Conservation (phyloP, 257 asterid genomes). For the Pogostemon cablin region DNA sequence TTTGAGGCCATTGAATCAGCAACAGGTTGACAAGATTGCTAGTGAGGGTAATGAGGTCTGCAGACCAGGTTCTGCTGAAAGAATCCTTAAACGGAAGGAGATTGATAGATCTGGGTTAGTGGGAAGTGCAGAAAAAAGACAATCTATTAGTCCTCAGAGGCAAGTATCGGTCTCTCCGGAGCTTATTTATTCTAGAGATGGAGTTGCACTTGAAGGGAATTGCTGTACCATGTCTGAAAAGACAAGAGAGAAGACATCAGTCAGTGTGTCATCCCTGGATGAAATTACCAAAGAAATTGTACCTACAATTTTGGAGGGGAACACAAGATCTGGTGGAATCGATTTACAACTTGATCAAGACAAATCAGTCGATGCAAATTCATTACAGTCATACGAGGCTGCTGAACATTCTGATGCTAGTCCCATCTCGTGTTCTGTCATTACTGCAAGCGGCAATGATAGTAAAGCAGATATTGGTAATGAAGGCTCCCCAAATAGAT, state of each 20-base stretch:
- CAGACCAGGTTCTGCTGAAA: slow-evolving; percentile 52
- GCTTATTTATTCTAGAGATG: slow-evolving; percentile 42
- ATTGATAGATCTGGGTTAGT: slow-evolving; percentile 44
- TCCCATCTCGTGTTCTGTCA: slow-evolving; percentile 30
- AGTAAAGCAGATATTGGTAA: slow-evolving; percentile 32
- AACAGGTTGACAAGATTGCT: slow-evolving; percentile 43
- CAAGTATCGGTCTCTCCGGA: slow-evolving; percentile 66
- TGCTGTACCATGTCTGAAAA: slow-evolving; percentile 33
- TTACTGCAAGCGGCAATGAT: slow-evolving; percentile 28
- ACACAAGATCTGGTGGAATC: slow-evolving; percentile 16
- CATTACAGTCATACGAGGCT: slow-evolving; percentile 25
- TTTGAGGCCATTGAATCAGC: slow-evolving; percentile 50
- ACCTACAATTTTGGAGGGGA: slow-evolving; percentile 18
- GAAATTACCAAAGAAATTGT: slow-evolving; percentile 20
- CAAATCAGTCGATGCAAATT: slow-evolving; percentile 24
- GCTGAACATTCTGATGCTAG: slow-evolving; percentile 43
- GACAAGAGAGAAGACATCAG: slow-evolving; percentile 30
- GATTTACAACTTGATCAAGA: slow-evolving; percentile 30
- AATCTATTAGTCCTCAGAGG: slow-evolving; percentile 58
- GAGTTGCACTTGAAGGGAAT: slow-evolving; percentile 38
- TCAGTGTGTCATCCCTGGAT: slow-evolving; percentile 25
- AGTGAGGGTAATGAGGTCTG: slow-evolving; percentile 44
- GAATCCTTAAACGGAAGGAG: slow-evolving; percentile 58
- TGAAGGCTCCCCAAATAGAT: slow-evolving; percentile 35
- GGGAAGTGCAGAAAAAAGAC: slow-evolving; percentile 58